Percentiles rank a stretch among this genome's conserved stretches.
phyloP scores from a whole-genome alignment of 371 early-diverging fungal species.

The Paraphysoderma sedebokerense region DNA sequence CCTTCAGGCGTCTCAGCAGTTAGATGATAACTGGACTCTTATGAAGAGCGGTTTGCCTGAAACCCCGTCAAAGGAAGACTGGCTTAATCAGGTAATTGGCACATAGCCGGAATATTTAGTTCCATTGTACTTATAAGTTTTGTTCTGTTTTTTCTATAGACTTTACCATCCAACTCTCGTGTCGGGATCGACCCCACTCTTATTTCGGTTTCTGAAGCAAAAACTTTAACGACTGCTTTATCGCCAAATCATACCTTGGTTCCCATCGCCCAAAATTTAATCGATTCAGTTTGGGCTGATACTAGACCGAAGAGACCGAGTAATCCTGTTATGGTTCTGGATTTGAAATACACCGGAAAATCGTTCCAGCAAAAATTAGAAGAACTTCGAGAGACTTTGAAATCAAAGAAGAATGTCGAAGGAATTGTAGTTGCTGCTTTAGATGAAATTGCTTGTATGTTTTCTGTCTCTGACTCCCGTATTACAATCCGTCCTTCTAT shows the following conservation, averaged over 20 bases:
- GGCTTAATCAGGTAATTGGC: conserved; percentile 31
- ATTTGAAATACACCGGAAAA: conserved; percentile 52
- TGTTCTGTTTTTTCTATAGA: conserved; percentile 10
- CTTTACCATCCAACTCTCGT: conserved; percentile 39
- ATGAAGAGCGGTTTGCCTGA: conserved; percentile 81
- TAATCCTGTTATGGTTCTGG: conserved; percentile 42
- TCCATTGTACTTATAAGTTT: background rate
- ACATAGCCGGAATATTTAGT: too few relatives aligned
- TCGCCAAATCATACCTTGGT: conserved; percentile 13
- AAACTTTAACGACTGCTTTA: conserved; percentile 9
- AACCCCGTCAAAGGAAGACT: conserved; percentile 77
- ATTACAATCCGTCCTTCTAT: conserved; percentile 3
- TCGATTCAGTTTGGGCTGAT: conserved; percentile 64
- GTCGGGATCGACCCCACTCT: conserved; percentile 79
- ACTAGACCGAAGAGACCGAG: conserved; percentile 44
- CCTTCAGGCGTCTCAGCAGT: conserved; percentile 86
- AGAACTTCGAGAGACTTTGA: conserved; percentile 3
- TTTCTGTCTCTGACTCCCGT: background rate
- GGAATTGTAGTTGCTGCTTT: conserved; percentile 69
- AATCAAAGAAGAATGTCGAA: conserved; percentile 29
- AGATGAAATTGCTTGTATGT: conserved; percentile 69
- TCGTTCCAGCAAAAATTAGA: background rate
- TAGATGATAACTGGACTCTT: conserved; percentile 78
- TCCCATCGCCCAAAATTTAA: conserved; percentile 28
- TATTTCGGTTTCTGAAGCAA: conserved; percentile 39